Evolutionary conservation across 345 rosid genomes (phyloP), one percentile per base, ranked within the genome.

Genomic region (Zanthoxylum bungeanum): DNA sequence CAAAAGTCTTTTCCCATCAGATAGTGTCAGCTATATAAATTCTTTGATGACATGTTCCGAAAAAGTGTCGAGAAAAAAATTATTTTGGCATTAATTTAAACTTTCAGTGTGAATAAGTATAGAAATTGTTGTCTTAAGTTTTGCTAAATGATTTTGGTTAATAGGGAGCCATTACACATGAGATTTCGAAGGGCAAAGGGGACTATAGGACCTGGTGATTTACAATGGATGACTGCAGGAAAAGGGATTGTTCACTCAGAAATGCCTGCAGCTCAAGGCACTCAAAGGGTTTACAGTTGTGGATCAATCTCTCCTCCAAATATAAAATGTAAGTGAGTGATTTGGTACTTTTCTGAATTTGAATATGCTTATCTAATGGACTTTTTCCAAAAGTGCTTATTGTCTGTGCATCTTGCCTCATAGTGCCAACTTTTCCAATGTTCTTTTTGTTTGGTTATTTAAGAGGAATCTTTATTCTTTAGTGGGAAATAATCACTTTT

Each of bases 201-300:
- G 75, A 87, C 85, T 0, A 91, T 91, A 64, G 87, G 79, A 72
- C 61, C 88, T 4, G 97, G 98, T n/a, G 97, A 89, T 68, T 36
- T 93, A 59, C 97, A 93, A 71, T 93, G 97, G 98, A 93, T 91
- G 98, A 93, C 98, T 0, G 96, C 98, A 1, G 96, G 98, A n/a
- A 90, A 89, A 79, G 94, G 98, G 75, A 88, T 93, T 40, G 91
- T 93, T 71, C 98, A 93, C 60, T 93, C 98, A 3, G 98, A 93
- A 71, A 93, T 93, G 98, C 98, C 98, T 61, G 91, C 88, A 33
- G 77, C 80, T 17, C 86, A 82, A 34, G 94, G 96, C 64, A 89
- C 89, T 30, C 93, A 90, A 73, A 85, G 70, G 97, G 96, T 19
- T 77, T 93, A 25, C 96, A 93, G 58, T 72, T 93, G 42, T 91